Base-by-base conservation (phyloP, 495 filamentous ascomycete genomes). In the Evernia prunastri region DNA sequence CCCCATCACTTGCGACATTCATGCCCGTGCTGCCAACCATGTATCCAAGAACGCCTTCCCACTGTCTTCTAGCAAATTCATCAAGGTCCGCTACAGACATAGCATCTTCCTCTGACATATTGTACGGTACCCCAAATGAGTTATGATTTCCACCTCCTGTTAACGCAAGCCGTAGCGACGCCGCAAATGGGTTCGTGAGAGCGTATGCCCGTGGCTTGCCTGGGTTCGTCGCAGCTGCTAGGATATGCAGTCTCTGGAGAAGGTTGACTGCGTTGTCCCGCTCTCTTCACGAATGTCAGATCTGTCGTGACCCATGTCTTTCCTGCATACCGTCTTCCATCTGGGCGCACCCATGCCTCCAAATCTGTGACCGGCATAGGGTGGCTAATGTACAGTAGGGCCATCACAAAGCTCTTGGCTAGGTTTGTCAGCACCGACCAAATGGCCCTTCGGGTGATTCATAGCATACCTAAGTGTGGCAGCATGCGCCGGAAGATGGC, bases 401-500 rank as follows among this genome's bases (percentile, higher is more conserved):
- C 89, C 84, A 96, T 96, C 56, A 97, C 95, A 73, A 97, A 89
- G 47, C 85, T 88, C 81, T 98, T 97, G 70, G 94, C 94, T 92
- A 72, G 67, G 61, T 27, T 61, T 51, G 42, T 77, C 67, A 76
- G 73, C 56, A 56, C 23, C 27, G 36, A 43, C 9, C 3, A 12
- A n/a, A 20, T 8, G 27, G 56, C 56, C 25, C 54, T 69, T 42
- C 68, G 43, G 51, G 37, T 31, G 23, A n/a, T 49, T 10, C 4
- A 67, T 69, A 68, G 47, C 79, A 69, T 82, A 93, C 91, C 91
- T 60, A 96, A 76, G 64, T 92, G 89, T 65, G 95, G 89, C 62
- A 97, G 82, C 92, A 97, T 96, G 77, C 94, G 91, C 67, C 95
- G 85, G 75, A 97, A 97, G 68, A 98, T 92, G 59, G 94, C 95